Percentiles rank a stretch among this genome's conserved stretches.
Conservation (phyloP, 805 yeast species). For the Candida awuae region DNA sequence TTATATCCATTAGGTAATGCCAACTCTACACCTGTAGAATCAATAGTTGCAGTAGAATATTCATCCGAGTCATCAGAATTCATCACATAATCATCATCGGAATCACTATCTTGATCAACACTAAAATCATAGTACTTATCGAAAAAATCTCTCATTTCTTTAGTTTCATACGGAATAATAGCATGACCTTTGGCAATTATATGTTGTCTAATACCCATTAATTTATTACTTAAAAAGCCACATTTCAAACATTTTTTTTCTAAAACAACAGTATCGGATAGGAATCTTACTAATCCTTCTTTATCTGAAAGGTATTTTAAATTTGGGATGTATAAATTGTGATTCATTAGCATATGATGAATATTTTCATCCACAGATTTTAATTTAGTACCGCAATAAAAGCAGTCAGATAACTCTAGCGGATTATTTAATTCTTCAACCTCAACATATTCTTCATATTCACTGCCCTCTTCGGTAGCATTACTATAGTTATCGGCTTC, state of each 20-base stretch:
- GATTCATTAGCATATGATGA: constrained; percentile 66
- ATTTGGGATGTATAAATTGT: constrained; percentile 88
- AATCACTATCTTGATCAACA: constrained; percentile 3
- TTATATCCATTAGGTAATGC: constrained; percentile 68
- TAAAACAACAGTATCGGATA: constrained; percentile 68
- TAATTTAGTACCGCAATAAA: constrained; percentile 40
- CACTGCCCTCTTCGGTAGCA: constrained; percentile 11
- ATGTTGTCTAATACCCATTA: constrained; percentile 85
- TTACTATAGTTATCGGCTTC: constrained; percentile 13
- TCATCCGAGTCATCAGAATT: constrained; percentile 16
- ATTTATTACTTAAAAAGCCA: constrained; percentile 64
- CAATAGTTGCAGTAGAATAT: constrained; percentile 26
- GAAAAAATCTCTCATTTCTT: constrained; percentile 61
- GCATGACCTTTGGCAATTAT: constrained; percentile 79
- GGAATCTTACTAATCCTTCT: constrained; percentile 58
- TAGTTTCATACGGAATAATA: constrained; percentile 77
- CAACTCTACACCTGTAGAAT: constrained; percentile 48
- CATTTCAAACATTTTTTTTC: constrained; percentile 82
- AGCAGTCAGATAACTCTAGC: constrained; percentile 37
- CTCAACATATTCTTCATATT: constrained; percentile 5
- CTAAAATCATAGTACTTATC: constrained; percentile 74
- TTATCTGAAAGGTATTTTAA: constrained; percentile 56
- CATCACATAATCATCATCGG: background rate
- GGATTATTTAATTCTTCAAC: constrained; percentile 20
- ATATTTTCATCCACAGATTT: constrained; percentile 37